Conservation (phyloP, 148 eudicot species). For the Chenopodium suecicum region DNA sequence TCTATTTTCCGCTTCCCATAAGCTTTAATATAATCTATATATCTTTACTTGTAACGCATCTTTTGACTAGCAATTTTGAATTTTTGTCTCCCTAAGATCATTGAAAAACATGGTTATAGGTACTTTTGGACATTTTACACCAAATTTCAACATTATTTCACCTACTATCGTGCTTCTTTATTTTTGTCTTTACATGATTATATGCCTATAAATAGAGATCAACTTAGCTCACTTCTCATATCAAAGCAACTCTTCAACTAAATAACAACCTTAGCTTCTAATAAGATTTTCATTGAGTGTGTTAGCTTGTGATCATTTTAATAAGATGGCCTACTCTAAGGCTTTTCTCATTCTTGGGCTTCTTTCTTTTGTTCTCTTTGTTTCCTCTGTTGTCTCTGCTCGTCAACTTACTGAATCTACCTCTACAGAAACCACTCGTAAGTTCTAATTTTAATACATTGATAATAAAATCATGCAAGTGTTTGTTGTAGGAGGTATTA, state of each 20-base stretch:
- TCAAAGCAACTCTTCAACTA: neutral
- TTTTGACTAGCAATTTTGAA: neutral
- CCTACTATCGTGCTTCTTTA: neutral
- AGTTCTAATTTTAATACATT: neutral
- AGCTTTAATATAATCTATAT: too few species aligned
- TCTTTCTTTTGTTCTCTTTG: neutral
- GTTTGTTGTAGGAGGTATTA: too few species aligned
- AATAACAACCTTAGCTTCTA: neutral
- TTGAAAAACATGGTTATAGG: too few species aligned
- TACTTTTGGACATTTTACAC: neutral
- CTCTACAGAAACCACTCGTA: neutral
- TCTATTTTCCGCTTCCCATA: too few species aligned
- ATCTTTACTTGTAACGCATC: neutral
- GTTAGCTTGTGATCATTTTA: neutral
- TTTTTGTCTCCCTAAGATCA: neutral
- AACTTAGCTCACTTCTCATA: neutral
- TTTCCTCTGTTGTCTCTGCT: conserved; percentile 6
- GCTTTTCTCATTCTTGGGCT: conserved; percentile 9
- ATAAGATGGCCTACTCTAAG: conserved; percentile 6
- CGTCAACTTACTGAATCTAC: conserved; percentile 6
- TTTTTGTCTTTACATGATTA: neutral
- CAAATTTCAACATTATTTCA: neutral
- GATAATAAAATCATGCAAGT: too few species aligned
- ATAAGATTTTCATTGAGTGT: neutral
- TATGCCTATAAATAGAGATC: neutral